Evolutionary conservation across 1,284 basidiomycete genomes (phyloP).

Genomic region (Papiliotrema laurentii): DNA sequence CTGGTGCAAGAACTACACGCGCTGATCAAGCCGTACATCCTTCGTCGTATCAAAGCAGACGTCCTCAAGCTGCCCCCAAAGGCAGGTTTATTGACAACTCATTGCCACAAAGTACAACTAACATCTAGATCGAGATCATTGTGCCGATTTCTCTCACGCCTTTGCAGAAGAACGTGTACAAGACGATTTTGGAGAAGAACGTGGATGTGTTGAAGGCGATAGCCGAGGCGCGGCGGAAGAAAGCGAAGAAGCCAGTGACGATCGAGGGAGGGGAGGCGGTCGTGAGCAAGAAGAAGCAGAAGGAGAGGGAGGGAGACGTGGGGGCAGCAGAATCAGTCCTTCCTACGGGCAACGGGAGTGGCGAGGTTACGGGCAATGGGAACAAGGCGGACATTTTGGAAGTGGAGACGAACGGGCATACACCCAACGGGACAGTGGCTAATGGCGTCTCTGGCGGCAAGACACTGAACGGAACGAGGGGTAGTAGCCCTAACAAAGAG

Average conservation of each 20-base stretch:
- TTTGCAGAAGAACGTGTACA: constrained; percentile 84
- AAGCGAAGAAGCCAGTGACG: constrained; percentile 58
- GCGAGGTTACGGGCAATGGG: not conserved
- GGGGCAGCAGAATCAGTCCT: not conserved
- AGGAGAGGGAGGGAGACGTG: constrained; percentile 7
- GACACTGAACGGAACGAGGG: no score
- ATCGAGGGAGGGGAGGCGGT: constrained; percentile 86
- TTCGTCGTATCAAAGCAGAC: constrained; percentile 87
- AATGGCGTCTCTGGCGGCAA: no score
- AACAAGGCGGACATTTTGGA: not conserved
- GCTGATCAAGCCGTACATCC: constrained; percentile 78
- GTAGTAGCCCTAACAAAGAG: no score
- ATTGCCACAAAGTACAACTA: not conserved
- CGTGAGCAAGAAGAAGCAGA: constrained; percentile 58
- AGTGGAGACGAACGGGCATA: no score
- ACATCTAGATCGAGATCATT: constrained; percentile 57
- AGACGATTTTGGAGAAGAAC: constrained; percentile 59
- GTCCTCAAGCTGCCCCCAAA: constrained; percentile 89
- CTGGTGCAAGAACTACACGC: constrained; percentile 72
- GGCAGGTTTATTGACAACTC: constrained; percentile 50
- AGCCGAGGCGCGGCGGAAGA: constrained; percentile 21
- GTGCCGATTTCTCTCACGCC: constrained; percentile 86
- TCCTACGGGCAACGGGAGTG: not conserved
- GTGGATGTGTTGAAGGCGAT: constrained; percentile 29
- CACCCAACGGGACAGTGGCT: no score